phyloP scores from a whole-genome alignment of 257 asterid species.

The Scutellaria galericulata region DNA sequence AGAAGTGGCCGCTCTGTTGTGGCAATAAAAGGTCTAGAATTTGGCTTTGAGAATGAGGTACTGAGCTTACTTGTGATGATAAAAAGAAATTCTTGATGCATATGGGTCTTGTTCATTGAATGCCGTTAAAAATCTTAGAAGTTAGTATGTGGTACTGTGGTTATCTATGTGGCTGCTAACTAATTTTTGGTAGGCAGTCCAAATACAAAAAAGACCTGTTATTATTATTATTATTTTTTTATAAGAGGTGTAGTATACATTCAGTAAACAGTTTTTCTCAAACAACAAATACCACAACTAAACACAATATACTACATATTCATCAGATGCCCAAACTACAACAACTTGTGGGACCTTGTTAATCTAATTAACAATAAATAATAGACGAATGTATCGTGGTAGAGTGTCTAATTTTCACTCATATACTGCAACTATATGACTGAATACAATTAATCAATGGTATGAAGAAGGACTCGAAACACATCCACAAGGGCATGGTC shows the following conservation, averaged over 20 bases:
- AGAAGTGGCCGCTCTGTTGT: slow-evolving; percentile 85
- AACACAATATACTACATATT: not conserved
- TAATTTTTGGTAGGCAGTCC: no score
- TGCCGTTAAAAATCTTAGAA: not conserved
- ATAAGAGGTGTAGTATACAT: no score
- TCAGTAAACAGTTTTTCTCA: no score
- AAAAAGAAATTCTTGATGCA: not conserved
- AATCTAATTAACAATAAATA: slow-evolving; percentile 10
- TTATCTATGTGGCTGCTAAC: not conserved
- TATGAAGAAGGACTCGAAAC: slow-evolving; percentile 1
- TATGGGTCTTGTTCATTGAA: not conserved
- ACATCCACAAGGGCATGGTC: not conserved
- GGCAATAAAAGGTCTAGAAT: slow-evolving; percentile 68
- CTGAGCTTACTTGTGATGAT: slow-evolving; percentile 21
- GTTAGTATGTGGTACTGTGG: not conserved
- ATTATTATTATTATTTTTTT: no score
- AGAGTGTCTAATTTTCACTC: not conserved
- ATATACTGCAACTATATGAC: not conserved
- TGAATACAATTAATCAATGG: not conserved
- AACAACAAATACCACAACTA: not conserved
- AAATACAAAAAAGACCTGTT: no score
- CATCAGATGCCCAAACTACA: not conserved
- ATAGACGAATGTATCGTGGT: not conserved
- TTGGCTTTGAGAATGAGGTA: slow-evolving; percentile 85
- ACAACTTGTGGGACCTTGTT: not conserved